Conservation (phyloP, 75 land plant genomes). For the Gnetum montanum region DNA sequence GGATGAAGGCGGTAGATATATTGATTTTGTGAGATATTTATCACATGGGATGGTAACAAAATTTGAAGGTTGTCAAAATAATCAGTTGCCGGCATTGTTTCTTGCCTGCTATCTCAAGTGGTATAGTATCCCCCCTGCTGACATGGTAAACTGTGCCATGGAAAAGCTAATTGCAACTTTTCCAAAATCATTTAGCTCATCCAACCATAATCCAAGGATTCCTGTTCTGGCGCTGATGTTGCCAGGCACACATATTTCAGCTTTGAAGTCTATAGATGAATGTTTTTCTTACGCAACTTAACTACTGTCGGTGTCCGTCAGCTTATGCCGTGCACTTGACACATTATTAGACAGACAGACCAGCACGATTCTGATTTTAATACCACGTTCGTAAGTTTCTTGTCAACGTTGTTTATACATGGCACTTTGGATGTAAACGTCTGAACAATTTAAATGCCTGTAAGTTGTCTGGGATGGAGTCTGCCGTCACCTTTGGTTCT, state of each 20-base stretch:
- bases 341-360: too few relatives aligned
- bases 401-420: too few relatives aligned
- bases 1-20: constrained; percentile 2
- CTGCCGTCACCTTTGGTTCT: too few relatives aligned
- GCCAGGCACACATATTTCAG: constrained; percentile 52
- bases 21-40: constrained; percentile 40
- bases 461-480: too few relatives aligned
- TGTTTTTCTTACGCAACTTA: not conserved
- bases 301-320: too few relatives aligned
- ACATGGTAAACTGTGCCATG: constrained; percentile 36
- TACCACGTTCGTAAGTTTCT: too few relatives aligned
- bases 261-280: constrained; percentile 37
- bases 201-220: constrained; percentile 38
- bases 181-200: constrained; percentile 13
- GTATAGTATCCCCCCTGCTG: constrained; percentile 68
- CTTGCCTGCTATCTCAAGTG: constrained; percentile 82
- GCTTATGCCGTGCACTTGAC: too few relatives aligned
- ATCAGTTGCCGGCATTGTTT: constrained; percentile 12
- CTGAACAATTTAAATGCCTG: too few relatives aligned
- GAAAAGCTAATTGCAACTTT: constrained; percentile 12
- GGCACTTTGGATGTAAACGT: too few relatives aligned
- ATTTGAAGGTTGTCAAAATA: constrained; percentile 6
- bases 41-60: constrained; percentile 31
- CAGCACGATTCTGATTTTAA: too few relatives aligned
- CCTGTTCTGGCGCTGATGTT: constrained; percentile 64